Conservation (phyloP, 495 filamentous ascomycete genomes). For the Aspergillus biplanus region DNA sequence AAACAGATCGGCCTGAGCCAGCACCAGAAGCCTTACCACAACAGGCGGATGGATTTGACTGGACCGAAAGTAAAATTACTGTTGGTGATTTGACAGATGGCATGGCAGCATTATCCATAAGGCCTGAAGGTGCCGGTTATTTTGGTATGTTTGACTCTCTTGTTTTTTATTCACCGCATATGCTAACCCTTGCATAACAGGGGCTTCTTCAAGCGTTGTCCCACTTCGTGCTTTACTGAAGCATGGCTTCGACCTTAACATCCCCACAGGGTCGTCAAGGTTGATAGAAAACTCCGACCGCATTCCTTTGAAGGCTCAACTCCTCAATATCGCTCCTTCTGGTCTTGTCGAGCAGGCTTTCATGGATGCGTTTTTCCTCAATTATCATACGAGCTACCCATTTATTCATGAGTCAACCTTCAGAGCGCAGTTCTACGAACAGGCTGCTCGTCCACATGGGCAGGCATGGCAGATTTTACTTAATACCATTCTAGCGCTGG, state of each 20-base stretch:
- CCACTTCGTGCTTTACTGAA: constrained; percentile 48
- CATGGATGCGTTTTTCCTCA: constrained; percentile 56
- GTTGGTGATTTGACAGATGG: constrained; percentile 53
- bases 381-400: constrained; percentile 58
- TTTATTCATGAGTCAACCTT: constrained; percentile 60
- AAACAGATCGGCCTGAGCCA: constrained; percentile 42
- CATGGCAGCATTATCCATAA: constrained; percentile 56
- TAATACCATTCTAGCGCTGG: constrained; percentile 55
- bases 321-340: constrained; percentile 46
- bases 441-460: constrained; percentile 50
- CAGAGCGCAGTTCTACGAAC: constrained; percentile 56
- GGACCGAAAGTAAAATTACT: constrained; percentile 51
- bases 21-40: constrained; percentile 51
- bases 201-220: constrained; percentile 52
- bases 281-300: constrained; percentile 27
- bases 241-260: constrained; percentile 51
- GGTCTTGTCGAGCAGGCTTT: constrained; percentile 50
- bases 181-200: constrained; percentile 24
- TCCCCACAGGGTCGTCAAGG: constrained; percentile 40
- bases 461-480: constrained; percentile 57
- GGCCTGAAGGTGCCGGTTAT: constrained; percentile 54
- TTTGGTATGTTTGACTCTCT: constrained; percentile 38
- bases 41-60: constrained; percentile 57
- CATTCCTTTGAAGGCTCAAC: constrained; percentile 44
- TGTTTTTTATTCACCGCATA: constrained; percentile 11